Evolutionary conservation across 352 stramenopile species (phyloP).

Genomic region (Phytophthora fragariae): DNA sequence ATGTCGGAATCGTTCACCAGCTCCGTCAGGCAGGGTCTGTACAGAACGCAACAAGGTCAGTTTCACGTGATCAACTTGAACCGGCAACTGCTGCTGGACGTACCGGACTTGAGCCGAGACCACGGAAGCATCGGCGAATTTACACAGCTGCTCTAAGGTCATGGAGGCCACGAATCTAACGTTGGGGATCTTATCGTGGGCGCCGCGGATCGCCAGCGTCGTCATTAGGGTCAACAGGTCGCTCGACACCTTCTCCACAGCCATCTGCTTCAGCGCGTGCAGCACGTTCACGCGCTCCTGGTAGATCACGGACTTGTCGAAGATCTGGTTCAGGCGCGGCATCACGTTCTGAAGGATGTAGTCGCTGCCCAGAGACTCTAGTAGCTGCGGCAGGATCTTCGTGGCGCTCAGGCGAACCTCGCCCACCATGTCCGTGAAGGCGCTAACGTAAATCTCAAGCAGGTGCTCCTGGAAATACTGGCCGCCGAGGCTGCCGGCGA

Average conservation of each 20-base stretch:
- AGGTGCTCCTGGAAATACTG: slow-evolving; percentile 89
- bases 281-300: slow-evolving; percentile 89
- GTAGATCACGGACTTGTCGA: slow-evolving; percentile 88
- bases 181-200: slow-evolving; percentile 89
- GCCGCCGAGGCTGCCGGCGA: slow-evolving; percentile 88
- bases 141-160: slow-evolving; percentile 86
- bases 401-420: slow-evolving; percentile 95
- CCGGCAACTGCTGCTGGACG: slow-evolving; percentile 15
- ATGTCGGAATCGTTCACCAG: slow-evolving; percentile 82
- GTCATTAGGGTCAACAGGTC: slow-evolving; percentile 75
- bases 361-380: slow-evolving; percentile 83
- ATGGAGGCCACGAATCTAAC: slow-evolving; percentile 90
- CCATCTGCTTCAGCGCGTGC: slow-evolving; percentile 78
- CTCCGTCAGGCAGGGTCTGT: slow-evolving; percentile 77
- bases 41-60: slow-evolving; percentile 4
- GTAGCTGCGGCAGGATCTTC: slow-evolving; percentile 80
- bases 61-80: neutral
- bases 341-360: slow-evolving; percentile 88
- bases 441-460: slow-evolving; percentile 91
- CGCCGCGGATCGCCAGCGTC: slow-evolving; percentile 72
- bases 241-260: slow-evolving; percentile 73
- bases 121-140: slow-evolving; percentile 74
- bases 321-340: slow-evolving; percentile 79
- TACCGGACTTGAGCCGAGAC: slow-evolving; percentile 81
- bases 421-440: slow-evolving; percentile 93